Percentiles rank a stretch among this genome's conserved stretches.
These are phyloP conservation scores for Phialocephala sp. DNA, from an alignment of 2,329 filamentous ascomycete species.

Conservation along the genomic window DNA sequence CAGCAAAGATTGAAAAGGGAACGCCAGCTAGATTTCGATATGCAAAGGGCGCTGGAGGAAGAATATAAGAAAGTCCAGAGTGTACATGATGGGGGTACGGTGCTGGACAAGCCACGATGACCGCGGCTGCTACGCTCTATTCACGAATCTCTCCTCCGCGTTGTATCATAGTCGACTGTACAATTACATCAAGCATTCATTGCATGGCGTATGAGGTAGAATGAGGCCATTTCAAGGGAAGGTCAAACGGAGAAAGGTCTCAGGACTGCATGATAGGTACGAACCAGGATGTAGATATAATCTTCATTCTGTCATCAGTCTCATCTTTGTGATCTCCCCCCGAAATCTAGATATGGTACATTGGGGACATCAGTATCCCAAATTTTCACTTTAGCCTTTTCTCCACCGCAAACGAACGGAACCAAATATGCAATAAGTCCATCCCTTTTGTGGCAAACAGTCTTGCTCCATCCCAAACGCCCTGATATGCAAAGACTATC, in stretches of 20 bases:
- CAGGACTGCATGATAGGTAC: background rate
- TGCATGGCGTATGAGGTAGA: constrained; percentile 18
- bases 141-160: constrained; percentile 12
- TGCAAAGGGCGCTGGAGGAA: constrained; percentile 83
- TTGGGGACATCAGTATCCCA: constrained; percentile 16
- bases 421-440: constrained; percentile 20
- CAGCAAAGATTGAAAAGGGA: constrained; percentile 90
- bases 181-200: constrained; percentile 22
- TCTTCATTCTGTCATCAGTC: constrained; percentile 11
- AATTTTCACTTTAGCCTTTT: constrained; percentile 17
- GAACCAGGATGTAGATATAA: constrained; percentile 18
- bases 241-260: background rate
- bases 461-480: constrained; percentile 40
- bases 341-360: constrained; percentile 30
- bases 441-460: constrained; percentile 22
- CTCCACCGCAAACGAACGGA: constrained; percentile 18
- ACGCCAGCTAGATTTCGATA: constrained; percentile 91
- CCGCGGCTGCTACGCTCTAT: background rate
- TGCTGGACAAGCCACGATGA: constrained; percentile 29
- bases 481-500: constrained; percentile 38
- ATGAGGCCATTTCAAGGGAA: constrained; percentile 6
- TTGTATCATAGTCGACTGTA: constrained; percentile 17
- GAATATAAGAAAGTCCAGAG: constrained; percentile 90
- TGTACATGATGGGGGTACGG: constrained; percentile 60
- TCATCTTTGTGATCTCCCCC: constrained; percentile 11